These are phyloP conservation scores for Boletus semigastroideus DNA, from an alignment of 1,284 basidiomycete species.

Conservation along the genomic window DNA sequence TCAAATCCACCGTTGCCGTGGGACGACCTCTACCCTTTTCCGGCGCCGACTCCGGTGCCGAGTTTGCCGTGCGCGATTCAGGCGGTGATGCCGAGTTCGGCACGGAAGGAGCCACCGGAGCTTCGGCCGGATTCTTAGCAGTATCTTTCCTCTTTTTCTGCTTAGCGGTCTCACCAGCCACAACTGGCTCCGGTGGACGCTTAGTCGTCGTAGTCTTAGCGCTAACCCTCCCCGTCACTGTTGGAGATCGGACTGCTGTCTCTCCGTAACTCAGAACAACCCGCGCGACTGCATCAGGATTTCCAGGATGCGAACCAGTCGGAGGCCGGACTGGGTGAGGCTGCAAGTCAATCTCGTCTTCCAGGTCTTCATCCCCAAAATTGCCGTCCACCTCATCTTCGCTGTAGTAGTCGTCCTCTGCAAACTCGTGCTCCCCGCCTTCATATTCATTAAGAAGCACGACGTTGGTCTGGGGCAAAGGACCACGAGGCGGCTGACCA, in stretches of 20 bases:
- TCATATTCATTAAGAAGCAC: conserved; percentile 47
- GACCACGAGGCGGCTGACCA: conserved; percentile 33
- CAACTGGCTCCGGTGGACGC: conserved; percentile 13
- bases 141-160: conserved; percentile 35
- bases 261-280: conserved; percentile 44
- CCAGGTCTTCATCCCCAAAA: conserved; percentile 44
- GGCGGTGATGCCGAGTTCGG: conserved; percentile 30
- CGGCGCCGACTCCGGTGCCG: conserved; percentile 36
- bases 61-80: conserved; percentile 23
- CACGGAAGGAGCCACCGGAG: conserved; percentile 27
- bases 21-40: conserved; percentile 39
- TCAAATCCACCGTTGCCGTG: conserved; percentile 39
- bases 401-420: conserved; percentile 45
- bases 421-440: conserved; percentile 46
- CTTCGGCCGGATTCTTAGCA: conserved; percentile 20
- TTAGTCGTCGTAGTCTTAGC: conserved; percentile 30
- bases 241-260: conserved; percentile 21
- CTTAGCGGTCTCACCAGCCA: conserved; percentile 25
- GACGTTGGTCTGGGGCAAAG: conserved; percentile 39
- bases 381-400: conserved; percentile 47
- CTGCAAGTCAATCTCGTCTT: conserved; percentile 32
- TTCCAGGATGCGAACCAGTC: conserved; percentile 13
- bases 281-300: conserved; percentile 34
- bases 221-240: conserved; percentile 15
- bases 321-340: conserved; percentile 23